Evolutionary conservation across 2,329 filamentous ascomycete species (phyloP).

Genomic region (Emmonsiellopsis sp.): DNA sequence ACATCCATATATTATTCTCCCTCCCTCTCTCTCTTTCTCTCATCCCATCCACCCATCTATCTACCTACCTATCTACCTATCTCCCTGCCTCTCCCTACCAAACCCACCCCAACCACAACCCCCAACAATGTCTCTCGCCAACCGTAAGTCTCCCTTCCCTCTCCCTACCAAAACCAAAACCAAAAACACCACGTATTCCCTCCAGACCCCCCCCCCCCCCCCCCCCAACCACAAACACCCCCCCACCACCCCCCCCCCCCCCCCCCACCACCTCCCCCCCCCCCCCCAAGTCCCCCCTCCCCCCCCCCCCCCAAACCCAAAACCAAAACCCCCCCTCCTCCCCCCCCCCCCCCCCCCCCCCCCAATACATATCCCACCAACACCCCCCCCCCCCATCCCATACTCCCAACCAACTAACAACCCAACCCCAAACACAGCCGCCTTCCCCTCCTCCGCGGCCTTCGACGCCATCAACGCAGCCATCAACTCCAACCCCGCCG

Average conservation of each 20-base stretch:
- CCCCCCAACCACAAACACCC: no score
- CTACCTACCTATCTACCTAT: background rate
- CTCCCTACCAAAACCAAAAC: background rate
- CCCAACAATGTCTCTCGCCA: conserved; percentile 62
- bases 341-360: background rate
- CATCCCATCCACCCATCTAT: no score
- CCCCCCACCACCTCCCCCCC: background rate
- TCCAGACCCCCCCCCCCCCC: background rate
- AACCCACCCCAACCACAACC: conserved; percentile 1
- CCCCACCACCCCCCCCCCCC: background rate
- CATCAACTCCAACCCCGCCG: conserved; percentile 59
- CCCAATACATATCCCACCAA: background rate
- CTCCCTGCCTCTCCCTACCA: conserved; percentile 5
- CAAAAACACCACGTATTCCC: background rate
- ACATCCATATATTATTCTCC: no score
- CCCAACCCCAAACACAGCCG: conserved; percentile 42
- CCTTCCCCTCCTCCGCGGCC: conserved; percentile 80
- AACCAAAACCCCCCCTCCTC: conserved; percentile 56
- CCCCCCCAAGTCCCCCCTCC: background rate
- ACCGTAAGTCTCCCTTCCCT: conserved; percentile 44
- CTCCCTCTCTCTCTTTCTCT: no score
- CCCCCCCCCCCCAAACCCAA: background rate
- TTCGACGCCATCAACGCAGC: conserved; percentile 79
- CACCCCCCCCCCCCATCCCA: background rate
- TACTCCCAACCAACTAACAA: conserved; percentile 1